Evolutionary conservation across 2,329 filamentous ascomycete genomes (phyloP).

Genomic region (Alternaria consortialis): DNA sequence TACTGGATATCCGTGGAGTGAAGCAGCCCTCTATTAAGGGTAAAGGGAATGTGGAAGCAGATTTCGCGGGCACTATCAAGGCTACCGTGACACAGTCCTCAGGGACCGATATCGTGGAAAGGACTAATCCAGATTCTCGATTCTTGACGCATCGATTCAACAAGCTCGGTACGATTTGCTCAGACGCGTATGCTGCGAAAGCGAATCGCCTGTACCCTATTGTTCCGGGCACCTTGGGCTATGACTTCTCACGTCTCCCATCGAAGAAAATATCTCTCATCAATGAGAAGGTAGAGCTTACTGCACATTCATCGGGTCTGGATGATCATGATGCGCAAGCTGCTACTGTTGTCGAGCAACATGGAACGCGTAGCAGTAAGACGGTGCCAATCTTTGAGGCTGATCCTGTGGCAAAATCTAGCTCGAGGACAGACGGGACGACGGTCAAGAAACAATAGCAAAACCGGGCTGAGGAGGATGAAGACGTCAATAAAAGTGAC

Average conservation of each 20-base stretch:
- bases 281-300: not conserved
- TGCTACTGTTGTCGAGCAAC: not conserved
- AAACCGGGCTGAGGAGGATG: not conserved
- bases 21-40: conserved; percentile 9
- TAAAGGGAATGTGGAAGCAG: not conserved
- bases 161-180: not conserved
- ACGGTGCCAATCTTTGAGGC: not conserved
- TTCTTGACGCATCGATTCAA: not conserved
- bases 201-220: not conserved
- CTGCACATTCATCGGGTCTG: not conserved
- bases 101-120: not conserved
- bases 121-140: not conserved
- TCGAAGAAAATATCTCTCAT: not conserved
- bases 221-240: not conserved
- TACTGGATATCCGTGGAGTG: conserved; percentile 29
- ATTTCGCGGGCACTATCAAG: not conserved
- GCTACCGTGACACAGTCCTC: not conserved
- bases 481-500: not conserved
- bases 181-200: not conserved
- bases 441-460: not conserved
- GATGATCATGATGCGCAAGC: not conserved
- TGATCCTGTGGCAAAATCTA: not conserved
- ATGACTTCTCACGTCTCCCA: not conserved
- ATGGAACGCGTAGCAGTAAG: too few species aligned
- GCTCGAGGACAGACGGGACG: not conserved